A percentile compares a stretch with the other conserved stretches of the same genome.
These are phyloP conservation scores for Coprinopsis cinerea DNA, from an alignment of 768 basidiomycete species.

Conservation along the genomic window DNA sequence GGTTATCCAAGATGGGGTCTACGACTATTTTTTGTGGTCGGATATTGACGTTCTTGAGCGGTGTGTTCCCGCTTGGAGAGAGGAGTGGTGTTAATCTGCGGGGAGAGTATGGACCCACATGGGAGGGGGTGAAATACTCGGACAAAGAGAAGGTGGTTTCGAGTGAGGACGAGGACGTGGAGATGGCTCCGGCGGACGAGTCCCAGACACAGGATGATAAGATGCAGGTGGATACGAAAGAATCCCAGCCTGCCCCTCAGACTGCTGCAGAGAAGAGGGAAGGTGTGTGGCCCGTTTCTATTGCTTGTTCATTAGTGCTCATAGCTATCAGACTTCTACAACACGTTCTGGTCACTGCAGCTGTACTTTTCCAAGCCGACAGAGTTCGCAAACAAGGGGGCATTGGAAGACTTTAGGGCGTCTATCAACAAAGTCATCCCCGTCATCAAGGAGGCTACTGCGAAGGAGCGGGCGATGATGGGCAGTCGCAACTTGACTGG, in stretches of 20 bases:
- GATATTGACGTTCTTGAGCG: slow-evolving; percentile 81
- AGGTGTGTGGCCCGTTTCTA: slow-evolving; percentile 29
- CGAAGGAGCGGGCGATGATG: slow-evolving; percentile 85
- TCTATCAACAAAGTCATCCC: slow-evolving; percentile 69
- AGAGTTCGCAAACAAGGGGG: slow-evolving; percentile 49
- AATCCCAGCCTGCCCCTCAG: slow-evolving; percentile 25
- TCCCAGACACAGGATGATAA: slow-evolving; percentile 32
- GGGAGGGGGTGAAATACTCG: slow-evolving; percentile 58
- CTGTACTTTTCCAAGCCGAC: slow-evolving; percentile 78
- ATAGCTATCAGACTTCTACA: slow-evolving; percentile 61
- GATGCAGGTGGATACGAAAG: slow-evolving; percentile 57
- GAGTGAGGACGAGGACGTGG: slow-evolving; percentile 24
- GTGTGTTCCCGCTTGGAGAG: slow-evolving; percentile 83
- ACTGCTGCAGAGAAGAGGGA: slow-evolving; percentile 48
- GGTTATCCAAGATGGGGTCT: slow-evolving; percentile 80
- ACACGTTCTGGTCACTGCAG: slow-evolving; percentile 88
- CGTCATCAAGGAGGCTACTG: slow-evolving; percentile 80
- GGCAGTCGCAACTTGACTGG: slow-evolving; percentile 52
- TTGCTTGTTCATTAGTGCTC: neutral
- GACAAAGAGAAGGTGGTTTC: slow-evolving; percentile 12
- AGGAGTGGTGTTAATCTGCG: slow-evolving; percentile 88
- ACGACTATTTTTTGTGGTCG: slow-evolving; percentile 87
- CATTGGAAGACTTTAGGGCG: slow-evolving; percentile 62
- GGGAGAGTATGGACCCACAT: slow-evolving; percentile 77
- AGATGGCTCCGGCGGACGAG: slow-evolving; percentile 19